Evolutionary conservation across 805 yeast genomes (phyloP).

Genomic region (Saccharomycopsis microspora): DNA sequence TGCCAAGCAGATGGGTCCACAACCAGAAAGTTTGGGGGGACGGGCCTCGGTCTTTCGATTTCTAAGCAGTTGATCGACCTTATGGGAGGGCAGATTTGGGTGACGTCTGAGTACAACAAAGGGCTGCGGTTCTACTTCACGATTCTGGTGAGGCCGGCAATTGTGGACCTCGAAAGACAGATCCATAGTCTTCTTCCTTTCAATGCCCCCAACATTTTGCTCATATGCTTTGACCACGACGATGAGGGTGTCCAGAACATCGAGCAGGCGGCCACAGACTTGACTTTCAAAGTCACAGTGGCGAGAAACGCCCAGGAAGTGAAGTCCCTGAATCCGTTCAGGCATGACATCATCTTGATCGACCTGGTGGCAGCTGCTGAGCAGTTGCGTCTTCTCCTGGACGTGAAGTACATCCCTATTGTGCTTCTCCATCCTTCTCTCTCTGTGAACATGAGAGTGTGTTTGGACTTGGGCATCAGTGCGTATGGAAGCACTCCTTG

Average conservation of each 20-base stretch:
- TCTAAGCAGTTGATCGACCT: slow-evolving; percentile 78
- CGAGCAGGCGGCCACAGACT: slow-evolving; percentile 31
- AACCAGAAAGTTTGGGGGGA: slow-evolving; percentile 87
- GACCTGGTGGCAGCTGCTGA: slow-evolving; percentile 71
- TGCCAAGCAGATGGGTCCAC: slow-evolving; percentile 94
- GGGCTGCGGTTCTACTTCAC: slow-evolving; percentile 83
- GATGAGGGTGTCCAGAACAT: slow-evolving; percentile 31
- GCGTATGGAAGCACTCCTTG: slow-evolving; percentile 87
- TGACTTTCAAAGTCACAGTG: slow-evolving; percentile 53
- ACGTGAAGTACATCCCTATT: slow-evolving; percentile 76
- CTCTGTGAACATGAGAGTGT: slow-evolving; percentile 69
- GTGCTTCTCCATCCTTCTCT: slow-evolving; percentile 67
- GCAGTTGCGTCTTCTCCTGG: slow-evolving; percentile 54
- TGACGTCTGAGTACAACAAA: slow-evolving; percentile 63
- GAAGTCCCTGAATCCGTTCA: slow-evolving; percentile 37
- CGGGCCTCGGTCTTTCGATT: slow-evolving; percentile 81
- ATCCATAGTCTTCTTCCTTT: slow-evolving; percentile 65
- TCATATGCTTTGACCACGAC: slow-evolving; percentile 55
- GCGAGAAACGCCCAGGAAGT: slow-evolving; percentile 49
- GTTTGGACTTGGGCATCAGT: slow-evolving; percentile 78
- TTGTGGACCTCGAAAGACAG: slow-evolving; percentile 47
- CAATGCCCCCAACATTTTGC: slow-evolving; percentile 55
- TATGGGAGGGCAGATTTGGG: slow-evolving; percentile 95
- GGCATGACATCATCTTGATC: slow-evolving; percentile 72
- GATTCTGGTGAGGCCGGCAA: slow-evolving; percentile 65